Base-by-base conservation (phyloP, 2,329 filamentous ascomycete species). In the Colletotrichum sp. region DNA sequence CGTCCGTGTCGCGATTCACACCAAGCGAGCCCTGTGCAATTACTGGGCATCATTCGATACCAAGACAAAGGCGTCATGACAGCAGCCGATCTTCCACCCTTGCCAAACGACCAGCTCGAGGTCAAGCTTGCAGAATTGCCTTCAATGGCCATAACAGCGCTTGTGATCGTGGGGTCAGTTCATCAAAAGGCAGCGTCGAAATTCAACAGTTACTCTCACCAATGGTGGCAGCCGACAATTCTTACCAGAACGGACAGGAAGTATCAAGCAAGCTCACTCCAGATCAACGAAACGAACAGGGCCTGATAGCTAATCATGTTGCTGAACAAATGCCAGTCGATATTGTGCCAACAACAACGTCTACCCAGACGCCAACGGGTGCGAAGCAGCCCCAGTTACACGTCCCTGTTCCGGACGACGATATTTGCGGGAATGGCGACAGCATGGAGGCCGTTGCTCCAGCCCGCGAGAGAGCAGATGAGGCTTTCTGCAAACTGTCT, bases 51-150 rank as follows among this genome's bases (percentile, higher is more conserved):
- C 21, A 29, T 78, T 24, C 73, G 67, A 5, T 78, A 78, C 31
- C 47, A 71, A 13, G 78, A 79, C 33, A 73, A 74, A 47, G 73
- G 70, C n/a, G 64, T 74, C 4, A 77, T 70, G 63, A 67, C 68
- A 27, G 62, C 55, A 9, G 33, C 70, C 2, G 57, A 64, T 38
- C 31, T 67, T 51, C 11, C 21, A 15, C 36, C 27, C 8, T 11
- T 47, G 11, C 16, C 29, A 13, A 78, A 18, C 58, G 77, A 6
- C 72, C 78, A 31, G 77, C 77, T 71, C 51, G 70, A 62, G 5
- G n/a, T 12, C 12, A 7, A 55, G 36, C 15, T 21, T 69, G 12
- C 27, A 24, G 21, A 18, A 24, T 24, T 29, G 16, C 61, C 61
- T 61, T 12, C 11, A 36, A 61, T 36, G 18, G n/a, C 11, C 16